Evolutionary conservation across 345 rosid species (phyloP).

Genomic region (Salix udensis): DNA sequence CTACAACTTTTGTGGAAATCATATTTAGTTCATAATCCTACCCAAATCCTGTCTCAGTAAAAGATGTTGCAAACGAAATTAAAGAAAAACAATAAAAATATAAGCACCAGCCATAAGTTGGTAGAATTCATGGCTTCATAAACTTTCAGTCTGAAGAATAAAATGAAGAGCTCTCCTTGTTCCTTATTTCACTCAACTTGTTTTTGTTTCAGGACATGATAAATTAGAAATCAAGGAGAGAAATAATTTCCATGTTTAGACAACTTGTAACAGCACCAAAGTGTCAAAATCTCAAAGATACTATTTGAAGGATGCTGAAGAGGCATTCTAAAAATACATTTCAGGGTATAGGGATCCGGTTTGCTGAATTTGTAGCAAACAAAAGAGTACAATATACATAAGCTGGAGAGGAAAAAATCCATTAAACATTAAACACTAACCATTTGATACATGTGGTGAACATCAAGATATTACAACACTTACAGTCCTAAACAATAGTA

Average conservation of each 20-base stretch:
- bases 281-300: not conserved
- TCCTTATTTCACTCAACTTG: not conserved
- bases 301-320: not conserved
- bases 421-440: not conserved
- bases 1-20: not conserved
- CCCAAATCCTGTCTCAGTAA: not conserved
- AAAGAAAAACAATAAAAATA: not conserved
- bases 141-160: not conserved
- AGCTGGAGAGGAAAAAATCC: not conserved
- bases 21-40: not conserved
- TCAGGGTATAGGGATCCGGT: not conserved
- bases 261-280: not conserved
- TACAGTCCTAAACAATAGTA: not conserved
- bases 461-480: not conserved
- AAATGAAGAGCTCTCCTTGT: not conserved
- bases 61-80: not conserved
- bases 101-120: not conserved
- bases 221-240: not conserved
- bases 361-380: not conserved
- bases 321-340: not conserved
- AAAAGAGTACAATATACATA: not conserved
- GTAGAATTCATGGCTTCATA: not conserved
- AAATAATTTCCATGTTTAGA: not conserved
- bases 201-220: not conserved
- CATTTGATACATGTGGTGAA: not conserved